Evolutionary conservation across 1,284 basidiomycete species (phyloP), one percentile per base, ranked within the genome.

Genomic region (Cryptococcus amylolentus): DNA sequence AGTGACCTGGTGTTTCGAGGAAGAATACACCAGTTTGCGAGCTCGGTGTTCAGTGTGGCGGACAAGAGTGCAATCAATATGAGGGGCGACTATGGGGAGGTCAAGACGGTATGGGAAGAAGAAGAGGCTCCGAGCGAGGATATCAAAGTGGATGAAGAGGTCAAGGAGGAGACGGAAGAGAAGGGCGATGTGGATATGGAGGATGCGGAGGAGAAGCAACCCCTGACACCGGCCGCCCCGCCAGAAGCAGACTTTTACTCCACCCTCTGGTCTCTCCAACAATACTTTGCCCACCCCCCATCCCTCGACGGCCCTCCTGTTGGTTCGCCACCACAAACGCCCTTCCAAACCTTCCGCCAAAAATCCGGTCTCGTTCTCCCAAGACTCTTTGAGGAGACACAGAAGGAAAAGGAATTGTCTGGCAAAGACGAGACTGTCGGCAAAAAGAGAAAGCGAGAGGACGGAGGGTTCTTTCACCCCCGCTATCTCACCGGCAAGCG

Each of bases 21-120:
- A 5, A 55, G 74, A 16, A 67, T 75, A 41, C 72, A 75, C 55
- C 65, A 72, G 23, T 74, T 74, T 39, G 71, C 74, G 6, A 68
- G 67, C 43, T 63, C 66, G 10, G 69, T 70, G 13, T 72, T 76
- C 44, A 65, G 63, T 38, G 62, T 76, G 5, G 69, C 71, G 26
- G 74, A 76, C 55, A 72, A 72, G 64, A 75, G 72, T 50, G 71
- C 74, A 9, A 67, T 73, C 57, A 76, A 76, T 55, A 61, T 75
- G 56, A 52, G 74, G 37, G 74, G 74, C 16, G 72, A 75, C 44
- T 76, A 72, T 56, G 63, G 58, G 5, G 66, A 66, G 20, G 52
- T 73, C 42, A 59, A 63, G 49, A 72, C 71, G 10, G 68, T 65
- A 7, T 76, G 74, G 74, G 74, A 75, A 40, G 64, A 65, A 18